Base-by-base conservation (phyloP, 306 rosid genomes). In the Prunus mongolica region DNA sequence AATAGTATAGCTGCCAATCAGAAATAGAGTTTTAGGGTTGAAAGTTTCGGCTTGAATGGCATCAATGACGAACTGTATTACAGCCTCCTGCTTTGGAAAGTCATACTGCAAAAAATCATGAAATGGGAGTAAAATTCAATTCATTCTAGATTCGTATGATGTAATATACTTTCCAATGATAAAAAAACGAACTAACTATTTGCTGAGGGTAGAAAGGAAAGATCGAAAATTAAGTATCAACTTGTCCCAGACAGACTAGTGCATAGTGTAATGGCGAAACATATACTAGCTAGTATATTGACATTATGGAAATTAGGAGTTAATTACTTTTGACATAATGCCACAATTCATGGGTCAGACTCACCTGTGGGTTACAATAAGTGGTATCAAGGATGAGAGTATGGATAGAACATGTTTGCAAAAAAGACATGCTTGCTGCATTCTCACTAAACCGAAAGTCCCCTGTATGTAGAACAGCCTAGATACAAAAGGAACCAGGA, bases 71-170 rank as follows among this genome's bases (percentile, higher is more conserved):
- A 95, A 95, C 84, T 92, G 97, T 84, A 90, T 92, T 52, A 92
- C 97, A 70, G 97, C 88, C 74, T 95, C 96, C 82, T 95, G 96
- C 80, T 90, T 92, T n/a, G 97, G 97, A 79, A 92, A 95, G 84
- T 95, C 97, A 78, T 92, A 89, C 97, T 95, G 96, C 89, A 90
- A 74, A 54, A 72, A 62, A 82, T 71, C 65, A 82, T 18, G 79
- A 56, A 15, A 81, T 47, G 62, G 73, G 65, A 55, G 45, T 32
- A 57, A 67, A 80, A 41, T 65, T 73, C 51, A 69, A 55, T 65
- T 18, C 27, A 44, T 56, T 61, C 51, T 57, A 55, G 41, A 69
- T 30, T 60, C 57, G 24, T 71, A 32, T 32, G 12, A 70, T 49
- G 38, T 24, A 61, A 14, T 12, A 12, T 12, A 55, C n/a, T 55